Evolutionary conservation across 768 basidiomycete genomes (phyloP).

Genomic region (Leucogyrophana mollusca): DNA sequence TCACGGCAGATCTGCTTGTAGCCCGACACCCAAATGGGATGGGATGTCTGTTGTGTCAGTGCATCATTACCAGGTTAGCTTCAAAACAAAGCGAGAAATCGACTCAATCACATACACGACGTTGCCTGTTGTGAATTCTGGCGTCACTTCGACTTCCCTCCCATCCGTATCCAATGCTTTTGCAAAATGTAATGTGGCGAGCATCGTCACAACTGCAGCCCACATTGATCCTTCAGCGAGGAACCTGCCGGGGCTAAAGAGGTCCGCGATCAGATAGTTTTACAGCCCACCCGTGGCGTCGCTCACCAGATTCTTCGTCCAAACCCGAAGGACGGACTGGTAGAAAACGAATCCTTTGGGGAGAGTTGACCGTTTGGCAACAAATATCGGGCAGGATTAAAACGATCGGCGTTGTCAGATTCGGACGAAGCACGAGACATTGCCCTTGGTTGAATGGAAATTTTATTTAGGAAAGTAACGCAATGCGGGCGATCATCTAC

Average conservation of each 20-base stretch:
- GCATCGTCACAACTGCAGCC: slow-evolving; percentile 5
- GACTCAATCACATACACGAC: slow-evolving; percentile 12
- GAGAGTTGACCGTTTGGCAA: background rate
- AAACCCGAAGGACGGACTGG: slow-evolving; percentile 1
- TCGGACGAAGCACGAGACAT: background rate
- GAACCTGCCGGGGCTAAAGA: slow-evolving; percentile 5
- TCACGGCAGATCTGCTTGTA: too few species aligned
- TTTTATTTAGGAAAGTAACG: background rate
- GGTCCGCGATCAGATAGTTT: background rate
- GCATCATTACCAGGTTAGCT: too few species aligned
- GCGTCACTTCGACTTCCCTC: slow-evolving; percentile 19
- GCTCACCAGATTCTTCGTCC: slow-evolving; percentile 6
- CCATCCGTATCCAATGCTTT: slow-evolving; percentile 21
- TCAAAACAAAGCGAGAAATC: too few species aligned
- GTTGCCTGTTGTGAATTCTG: slow-evolving; percentile 20
- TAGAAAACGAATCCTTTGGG: background rate
- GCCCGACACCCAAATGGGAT: too few species aligned
- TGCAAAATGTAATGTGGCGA: slow-evolving; percentile 5
- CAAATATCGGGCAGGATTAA: background rate
- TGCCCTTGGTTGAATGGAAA: background rate
- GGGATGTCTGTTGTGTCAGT: too few species aligned
- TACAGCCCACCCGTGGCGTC: background rate
- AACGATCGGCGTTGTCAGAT: background rate
- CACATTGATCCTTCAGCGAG: slow-evolving; percentile 5
- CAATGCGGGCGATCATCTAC: too few species aligned